Base-by-base conservation (phyloP, 2,329 filamentous ascomycete genomes). In the Fusarium oligoseptatum region DNA sequence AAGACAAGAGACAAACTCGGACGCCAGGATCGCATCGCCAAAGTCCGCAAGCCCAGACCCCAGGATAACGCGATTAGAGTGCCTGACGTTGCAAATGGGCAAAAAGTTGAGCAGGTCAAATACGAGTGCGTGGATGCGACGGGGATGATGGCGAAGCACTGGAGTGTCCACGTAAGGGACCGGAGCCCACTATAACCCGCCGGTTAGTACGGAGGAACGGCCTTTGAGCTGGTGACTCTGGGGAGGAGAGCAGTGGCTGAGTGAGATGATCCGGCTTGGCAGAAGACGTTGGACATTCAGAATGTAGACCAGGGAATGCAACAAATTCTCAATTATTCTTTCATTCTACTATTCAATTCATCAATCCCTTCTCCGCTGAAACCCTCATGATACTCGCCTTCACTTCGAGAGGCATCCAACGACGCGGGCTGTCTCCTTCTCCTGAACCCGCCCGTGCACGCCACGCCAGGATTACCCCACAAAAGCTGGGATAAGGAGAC, bases 151-250 rank as follows among this genome's bases (percentile, higher is more conserved):
- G 76, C 70, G 67, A 72, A 71, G 64, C 48, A 43, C 39, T 36
- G 29, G 63, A 78, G 70, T 78, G 77, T 78, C 77, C 77, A 78
- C 77, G 77, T 78, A 78, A 78, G 72, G 74, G 71, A 78, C 69
- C 61, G 43, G 71, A 73, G 60, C 41, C 70, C 70, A 72, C 70
- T 64, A 75, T 67, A 75, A 70, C 69, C 72, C 60, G 55, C 72
- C 62, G 69, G 69, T 64, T 73, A 75, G 72, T 73, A 73, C 68
- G 72, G 72, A 74, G 68, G 34, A 65, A 63, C 61, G 24, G 37
- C 15, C 27, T 57, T 39, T 52, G 62, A 58, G 60, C 60, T 57
- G 61, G 27, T 57, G 61, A 64, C 41, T 64, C 48, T 64, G 50
- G 64, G 68, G 68, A 66, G 58, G 50, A 70, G 32, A 66, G 58